A percentile compares a stretch with the other conserved stretches of the same genome.
These are phyloP conservation scores for Aspergillus vadensis DNA, from an alignment of 2,329 filamentous ascomycete genomes.

Conservation along the genomic window DNA sequence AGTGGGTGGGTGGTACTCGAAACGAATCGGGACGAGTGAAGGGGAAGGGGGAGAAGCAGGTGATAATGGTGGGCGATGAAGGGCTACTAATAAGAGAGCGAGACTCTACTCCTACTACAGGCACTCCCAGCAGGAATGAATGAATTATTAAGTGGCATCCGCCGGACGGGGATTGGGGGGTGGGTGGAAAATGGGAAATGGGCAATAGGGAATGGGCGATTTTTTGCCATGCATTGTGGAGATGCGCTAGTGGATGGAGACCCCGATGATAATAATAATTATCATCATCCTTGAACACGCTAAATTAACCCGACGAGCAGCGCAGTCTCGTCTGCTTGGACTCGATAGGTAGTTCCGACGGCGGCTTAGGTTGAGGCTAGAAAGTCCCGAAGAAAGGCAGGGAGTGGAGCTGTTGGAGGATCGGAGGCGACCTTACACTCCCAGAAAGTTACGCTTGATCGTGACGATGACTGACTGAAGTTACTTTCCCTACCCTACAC, in stretches of 20 bases:
- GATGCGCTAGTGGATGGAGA: slow-evolving; percentile 11
- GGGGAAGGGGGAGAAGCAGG: not conserved
- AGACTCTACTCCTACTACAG: not conserved
- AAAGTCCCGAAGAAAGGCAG: slow-evolving; percentile 24
- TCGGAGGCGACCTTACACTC: slow-evolving; percentile 1
- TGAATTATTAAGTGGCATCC: not conserved
- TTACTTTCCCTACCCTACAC: not conserved
- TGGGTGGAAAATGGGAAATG: too few relatives aligned
- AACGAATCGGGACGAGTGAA: not conserved
- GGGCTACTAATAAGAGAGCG: slow-evolving; percentile 10
- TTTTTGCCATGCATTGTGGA: slow-evolving; percentile 16
- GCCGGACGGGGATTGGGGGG: not conserved
- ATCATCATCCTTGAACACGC: not conserved
- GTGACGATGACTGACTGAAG: slow-evolving; percentile 3
- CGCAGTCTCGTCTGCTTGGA: slow-evolving; percentile 1
- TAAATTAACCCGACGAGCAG: slow-evolving; percentile 4
- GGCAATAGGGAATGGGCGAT: not conserved
- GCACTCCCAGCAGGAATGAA: not conserved
- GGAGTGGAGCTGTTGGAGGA: slow-evolving; percentile 21
- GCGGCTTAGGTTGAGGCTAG: slow-evolving; percentile 17
- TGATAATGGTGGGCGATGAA: not conserved
- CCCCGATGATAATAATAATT: slow-evolving; percentile 7
- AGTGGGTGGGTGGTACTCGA: slow-evolving; percentile 8
- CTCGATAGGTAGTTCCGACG: not conserved
- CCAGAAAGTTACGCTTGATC: not conserved